Base-by-base conservation (phyloP, 129 eudicot species). In the Artemisia tridentata region DNA sequence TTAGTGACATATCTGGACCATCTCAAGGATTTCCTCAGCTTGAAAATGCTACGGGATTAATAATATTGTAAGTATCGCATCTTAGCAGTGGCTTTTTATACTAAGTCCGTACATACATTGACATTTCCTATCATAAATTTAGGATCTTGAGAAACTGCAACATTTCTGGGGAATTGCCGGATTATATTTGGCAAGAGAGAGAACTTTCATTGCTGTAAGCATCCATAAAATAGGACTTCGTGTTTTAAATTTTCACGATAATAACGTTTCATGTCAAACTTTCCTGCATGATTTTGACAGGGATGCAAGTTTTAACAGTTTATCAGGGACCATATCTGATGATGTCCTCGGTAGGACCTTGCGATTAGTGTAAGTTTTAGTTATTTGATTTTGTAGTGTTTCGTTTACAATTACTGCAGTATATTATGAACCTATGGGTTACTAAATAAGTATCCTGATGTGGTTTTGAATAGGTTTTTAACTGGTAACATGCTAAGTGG, bases 91-190 rank as follows among this genome's bases (percentile, higher is more conserved):
- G 69, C 20, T 20, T 49, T 38, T 19, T 38, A 38, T 38, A 38
- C 11, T 7, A 38, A 34, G 9, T 34, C 2, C 52, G 15, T 38
- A 38, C 45, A 38, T 38, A 27, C 55, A 31, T 61, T 11, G 49
- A 75, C 23, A n/a, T 41, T 19, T 55, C 68, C 23, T 21, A 60
- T 81, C 67, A 63, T 79, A 57, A 53, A 11, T 75, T 77, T 63
- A 92, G 98, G 84, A 80, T 86, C 60, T 78, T 92, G 81, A 92
- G 98, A 79, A 92, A 81, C 77, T 89, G 98, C 80, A 86, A 83
- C 66, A 71, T 92, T 34, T 60, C 76, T 47, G 98, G 96, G 75
- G 85, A 69, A 71, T 67, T 92, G 38, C 98, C 98, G 25, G 72
- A 64, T 57, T 88, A 84, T 76, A 68, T 92, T 53, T 92, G 95